Evolutionary conservation across 495 filamentous ascomycete species (phyloP).

Genomic region (Lepraria neglecta): DNA sequence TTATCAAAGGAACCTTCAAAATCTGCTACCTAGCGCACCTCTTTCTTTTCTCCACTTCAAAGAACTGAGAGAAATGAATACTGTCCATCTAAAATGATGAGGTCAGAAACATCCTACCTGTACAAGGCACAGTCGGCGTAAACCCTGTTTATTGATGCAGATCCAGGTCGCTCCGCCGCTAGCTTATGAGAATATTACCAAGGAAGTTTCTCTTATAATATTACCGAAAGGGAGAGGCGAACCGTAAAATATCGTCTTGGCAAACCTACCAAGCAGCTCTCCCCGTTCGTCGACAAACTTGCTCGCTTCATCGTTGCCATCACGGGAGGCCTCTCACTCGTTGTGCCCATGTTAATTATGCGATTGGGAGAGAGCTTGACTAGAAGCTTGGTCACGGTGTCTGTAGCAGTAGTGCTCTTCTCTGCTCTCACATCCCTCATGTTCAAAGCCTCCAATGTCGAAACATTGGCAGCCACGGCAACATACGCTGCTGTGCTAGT

Average conservation of each 20-base stretch:
- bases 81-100: neutral
- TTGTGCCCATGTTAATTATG: constrained; percentile 19
- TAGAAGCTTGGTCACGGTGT: constrained; percentile 6
- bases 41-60: neutral
- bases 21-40: too few relatives aligned
- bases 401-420: constrained; percentile 11
- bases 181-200: neutral
- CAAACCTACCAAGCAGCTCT: neutral
- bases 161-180: neutral
- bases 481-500: constrained; percentile 15
- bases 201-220: accelerated
- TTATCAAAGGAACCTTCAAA: neutral
- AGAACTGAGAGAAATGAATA: neutral
- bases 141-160: too few relatives aligned
- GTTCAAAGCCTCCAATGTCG: constrained; percentile 8
- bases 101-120: too few relatives aligned
- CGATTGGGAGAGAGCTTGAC: neutral
- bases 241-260: neutral
- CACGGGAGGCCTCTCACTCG: constrained; percentile 7
- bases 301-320: constrained; percentile 7
- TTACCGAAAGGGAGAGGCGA: too few relatives aligned
- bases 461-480: constrained; percentile 8
- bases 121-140: too few relatives aligned
- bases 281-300: constrained; percentile 2
- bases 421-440: neutral